Evolutionary conservation across 1,284 basidiomycete genomes (phyloP).

Genomic region (Pulveroboletus sp.): DNA sequence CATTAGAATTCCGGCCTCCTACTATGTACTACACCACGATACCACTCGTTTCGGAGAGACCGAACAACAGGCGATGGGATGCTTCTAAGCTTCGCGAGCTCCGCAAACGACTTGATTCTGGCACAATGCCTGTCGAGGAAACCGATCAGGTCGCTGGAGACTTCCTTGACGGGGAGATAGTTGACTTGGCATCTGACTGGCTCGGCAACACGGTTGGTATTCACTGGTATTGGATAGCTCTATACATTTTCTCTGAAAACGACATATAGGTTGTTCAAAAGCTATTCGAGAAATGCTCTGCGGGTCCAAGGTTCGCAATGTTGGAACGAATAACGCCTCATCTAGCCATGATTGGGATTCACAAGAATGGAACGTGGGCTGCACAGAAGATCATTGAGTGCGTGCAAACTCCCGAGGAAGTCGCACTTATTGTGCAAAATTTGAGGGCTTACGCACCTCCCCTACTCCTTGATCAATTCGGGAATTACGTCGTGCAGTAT

Average conservation of each 20-base stretch:
- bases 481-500: conserved; percentile 97
- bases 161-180: conserved; percentile 86
- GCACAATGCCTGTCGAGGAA: conserved; percentile 82
- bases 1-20: conserved; percentile 77
- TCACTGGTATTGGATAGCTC: background rate
- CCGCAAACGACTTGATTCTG: conserved; percentile 80
- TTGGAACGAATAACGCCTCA: conserved; percentile 93
- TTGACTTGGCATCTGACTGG: conserved; percentile 97
- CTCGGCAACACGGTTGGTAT: conserved; percentile 91
- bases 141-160: conserved; percentile 89
- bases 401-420: conserved; percentile 86
- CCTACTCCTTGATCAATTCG: conserved; percentile 92
- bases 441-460: conserved; percentile 92
- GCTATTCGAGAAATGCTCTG: conserved; percentile 89
- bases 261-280: conserved; percentile 83
- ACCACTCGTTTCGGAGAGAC: conserved; percentile 80
- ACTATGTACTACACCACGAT: conserved; percentile 95
- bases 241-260: conserved; percentile 17
- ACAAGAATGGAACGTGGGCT: conserved; percentile 99
- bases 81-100: conserved; percentile 93
- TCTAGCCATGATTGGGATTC: conserved; percentile 96
- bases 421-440: conserved; percentile 82
- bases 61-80: conserved; percentile 87
- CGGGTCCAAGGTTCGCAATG: conserved; percentile 81
- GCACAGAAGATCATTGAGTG: conserved; percentile 99